phyloP scores from a whole-genome alignment of 345 rosid species.

The Kandelia obovata region DNA sequence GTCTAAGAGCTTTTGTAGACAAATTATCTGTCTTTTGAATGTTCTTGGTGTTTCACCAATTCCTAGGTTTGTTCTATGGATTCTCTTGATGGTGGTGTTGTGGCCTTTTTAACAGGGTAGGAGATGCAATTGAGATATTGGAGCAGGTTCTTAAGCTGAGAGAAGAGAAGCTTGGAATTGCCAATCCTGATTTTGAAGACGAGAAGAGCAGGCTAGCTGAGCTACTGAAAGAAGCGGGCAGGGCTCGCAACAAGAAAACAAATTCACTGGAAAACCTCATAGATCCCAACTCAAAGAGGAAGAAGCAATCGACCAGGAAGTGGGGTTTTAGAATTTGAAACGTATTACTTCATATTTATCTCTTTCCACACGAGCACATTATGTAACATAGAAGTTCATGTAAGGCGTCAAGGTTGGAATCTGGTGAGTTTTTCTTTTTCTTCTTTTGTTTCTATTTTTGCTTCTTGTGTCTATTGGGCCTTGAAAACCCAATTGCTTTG shows the following conservation, averaged over 20 bases:
- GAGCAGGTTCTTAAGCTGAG: slow-evolving; percentile 86
- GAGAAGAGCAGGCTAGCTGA: slow-evolving; percentile 90
- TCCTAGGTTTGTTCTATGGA: neutral
- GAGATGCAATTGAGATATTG: slow-evolving; percentile 91
- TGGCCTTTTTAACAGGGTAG: slow-evolving; percentile 54
- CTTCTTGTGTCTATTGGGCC: slow-evolving; percentile 10
- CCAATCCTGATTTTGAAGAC: slow-evolving; percentile 95
- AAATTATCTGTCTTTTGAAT: too few relatives aligned
- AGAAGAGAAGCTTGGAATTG: slow-evolving; percentile 96
- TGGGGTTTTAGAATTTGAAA: slow-evolving; percentile 79
- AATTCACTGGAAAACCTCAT: slow-evolving; percentile 92
- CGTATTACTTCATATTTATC: slow-evolving; percentile 14
- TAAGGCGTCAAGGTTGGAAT: slow-evolving; percentile 45
- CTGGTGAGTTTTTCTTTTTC: slow-evolving; percentile 18
- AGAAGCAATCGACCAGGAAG: slow-evolving; percentile 68
- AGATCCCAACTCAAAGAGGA: slow-evolving; percentile 69
- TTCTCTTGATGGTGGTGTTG: neutral
- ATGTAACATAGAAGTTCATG: slow-evolving; percentile 54
- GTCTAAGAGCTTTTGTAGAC: neutral
- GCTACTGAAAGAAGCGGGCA: slow-evolving; percentile 95
- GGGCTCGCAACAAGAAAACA: slow-evolving; percentile 78
- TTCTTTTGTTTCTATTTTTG: neutral
- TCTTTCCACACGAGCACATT: slow-evolving; percentile 24
- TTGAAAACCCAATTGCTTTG: slow-evolving; percentile 23
- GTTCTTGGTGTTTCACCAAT: too few relatives aligned